phyloP scores from a whole-genome alignment of 495 filamentous ascomycete species.

The Xylaria castorea region DNA sequence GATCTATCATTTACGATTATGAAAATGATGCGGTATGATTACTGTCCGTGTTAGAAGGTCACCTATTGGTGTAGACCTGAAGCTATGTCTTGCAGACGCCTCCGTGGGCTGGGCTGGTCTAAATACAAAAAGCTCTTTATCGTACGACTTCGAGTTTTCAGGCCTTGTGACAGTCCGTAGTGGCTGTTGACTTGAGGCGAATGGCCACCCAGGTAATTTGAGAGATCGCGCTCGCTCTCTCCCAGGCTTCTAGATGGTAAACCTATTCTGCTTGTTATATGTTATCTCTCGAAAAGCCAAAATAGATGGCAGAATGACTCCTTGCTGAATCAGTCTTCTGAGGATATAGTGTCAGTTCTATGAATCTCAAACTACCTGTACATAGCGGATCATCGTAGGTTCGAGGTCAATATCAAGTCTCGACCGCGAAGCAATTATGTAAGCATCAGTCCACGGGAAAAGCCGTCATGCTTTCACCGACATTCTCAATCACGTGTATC shows the following conservation, averaged over 20 bases:
- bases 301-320: not conserved
- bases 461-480: not conserved
- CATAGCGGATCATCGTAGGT: not conserved
- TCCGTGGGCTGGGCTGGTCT: not conserved
- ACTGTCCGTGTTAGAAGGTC: not conserved
- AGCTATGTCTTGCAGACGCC: not conserved
- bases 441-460: not conserved
- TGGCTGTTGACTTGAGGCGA: no score
- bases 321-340: not conserved
- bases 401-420: not conserved
- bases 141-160: not conserved
- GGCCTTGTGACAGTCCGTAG: not conserved
- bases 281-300: not conserved
- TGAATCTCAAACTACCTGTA: not conserved
- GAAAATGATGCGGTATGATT: not conserved
- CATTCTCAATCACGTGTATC: slow-evolving; percentile 15
- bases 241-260: not conserved
- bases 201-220: not conserved
- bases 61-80: not conserved
- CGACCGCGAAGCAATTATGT: not conserved
- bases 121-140: not conserved
- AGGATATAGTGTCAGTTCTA: not conserved
- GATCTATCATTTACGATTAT: not conserved
- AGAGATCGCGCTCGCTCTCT: not conserved
- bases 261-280: not conserved